Evolutionary conservation across 2,329 filamentous ascomycete genomes (phyloP), one percentile per base, ranked within the genome.

Genomic region (Aspergillus sp.): DNA sequence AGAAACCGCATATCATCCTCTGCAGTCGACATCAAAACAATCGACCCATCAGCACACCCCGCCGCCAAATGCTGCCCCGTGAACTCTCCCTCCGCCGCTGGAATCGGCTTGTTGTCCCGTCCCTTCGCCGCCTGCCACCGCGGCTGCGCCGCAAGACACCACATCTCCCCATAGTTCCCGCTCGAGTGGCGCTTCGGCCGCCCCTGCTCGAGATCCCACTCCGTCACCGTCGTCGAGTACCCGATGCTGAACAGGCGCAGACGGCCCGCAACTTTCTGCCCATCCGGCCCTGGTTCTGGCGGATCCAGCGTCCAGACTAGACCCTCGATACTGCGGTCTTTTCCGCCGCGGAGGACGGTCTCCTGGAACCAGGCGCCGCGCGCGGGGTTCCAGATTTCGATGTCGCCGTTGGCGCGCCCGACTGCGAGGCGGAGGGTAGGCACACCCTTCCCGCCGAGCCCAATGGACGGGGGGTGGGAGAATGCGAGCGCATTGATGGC

Each of bases 401-500:
- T 95, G 70, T 96, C 91, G 66, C 95, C 95, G 73, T 98, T 97
- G 58, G 91, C 90, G 64, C 95, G 88, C 59, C 95, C 95, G 67
- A 99, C 85, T 2, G 95, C 95, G 55, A 98, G 84, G 65, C 92
- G 87, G 55, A 91, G 82, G 52, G 82, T 86, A 61, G 81, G 84
- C 21, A 83, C 81, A 52, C 77, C 75, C 68, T 82, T 79, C 64
- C 74, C 74, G 25, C 70, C 64, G 62, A 72, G 68, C 65, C 76
- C 77, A 72, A 74, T 78, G 62, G 74, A 78, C 21, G 74, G 81
- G 19, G 89, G 82, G 73, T 96, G 90, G 6, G 95, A 96, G 75
- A 99, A 98, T 65, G 93, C 91, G 71, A 98, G 85, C 62, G 91
- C 89, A 77, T 96, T 98, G 77, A 99, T 97, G 57, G 92, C 89